phyloP scores from a whole-genome alignment of 768 basidiomycete genomes.

The Lactarius akahatsu region DNA sequence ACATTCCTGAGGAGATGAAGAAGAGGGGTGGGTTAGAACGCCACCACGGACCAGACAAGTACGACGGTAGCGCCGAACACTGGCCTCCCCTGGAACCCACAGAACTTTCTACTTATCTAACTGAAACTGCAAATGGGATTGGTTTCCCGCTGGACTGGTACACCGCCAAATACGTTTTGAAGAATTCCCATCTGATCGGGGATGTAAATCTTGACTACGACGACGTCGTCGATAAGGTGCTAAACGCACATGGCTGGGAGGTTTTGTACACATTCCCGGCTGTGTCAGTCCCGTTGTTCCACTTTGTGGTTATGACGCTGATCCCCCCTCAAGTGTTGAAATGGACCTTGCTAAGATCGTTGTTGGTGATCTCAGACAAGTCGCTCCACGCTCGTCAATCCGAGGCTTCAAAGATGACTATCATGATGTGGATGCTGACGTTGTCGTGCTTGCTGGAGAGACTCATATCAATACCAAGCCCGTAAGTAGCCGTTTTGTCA shows the following conservation, averaged over 20 bases:
- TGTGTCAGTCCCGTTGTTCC: conserved; percentile 37
- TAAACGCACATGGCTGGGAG: conserved; percentile 42
- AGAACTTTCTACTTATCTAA: neutral
- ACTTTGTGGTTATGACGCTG: neutral
- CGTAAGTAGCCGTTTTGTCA: conserved; percentile 32
- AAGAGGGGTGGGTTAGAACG: conserved; percentile 36
- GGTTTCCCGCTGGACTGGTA: conserved; percentile 10
- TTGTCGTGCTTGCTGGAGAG: conserved; percentile 44
- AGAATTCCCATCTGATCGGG: neutral
- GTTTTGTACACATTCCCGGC: conserved; percentile 42
- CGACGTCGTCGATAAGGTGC: conserved; percentile 35
- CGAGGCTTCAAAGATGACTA: conserved; percentile 46
- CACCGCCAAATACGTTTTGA: neutral
- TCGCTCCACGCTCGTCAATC: conserved; percentile 38
- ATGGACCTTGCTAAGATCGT: conserved; percentile 49
- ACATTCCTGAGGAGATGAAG: conserved; percentile 36
- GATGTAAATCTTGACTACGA: conserved; percentile 30
- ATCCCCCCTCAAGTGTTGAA: conserved; percentile 35
- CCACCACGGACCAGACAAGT: conserved; percentile 24
- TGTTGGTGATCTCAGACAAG: conserved; percentile 39
- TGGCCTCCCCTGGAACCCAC: conserved; percentile 16
- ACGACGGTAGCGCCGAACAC: conserved; percentile 19
- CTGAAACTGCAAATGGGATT: neutral
- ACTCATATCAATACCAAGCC: conserved; percentile 43
- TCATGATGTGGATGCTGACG: conserved; percentile 36